These are phyloP conservation scores for Daldinia decipiens DNA, from an alignment of 495 filamentous ascomycete genomes.

Conservation along the genomic window DNA sequence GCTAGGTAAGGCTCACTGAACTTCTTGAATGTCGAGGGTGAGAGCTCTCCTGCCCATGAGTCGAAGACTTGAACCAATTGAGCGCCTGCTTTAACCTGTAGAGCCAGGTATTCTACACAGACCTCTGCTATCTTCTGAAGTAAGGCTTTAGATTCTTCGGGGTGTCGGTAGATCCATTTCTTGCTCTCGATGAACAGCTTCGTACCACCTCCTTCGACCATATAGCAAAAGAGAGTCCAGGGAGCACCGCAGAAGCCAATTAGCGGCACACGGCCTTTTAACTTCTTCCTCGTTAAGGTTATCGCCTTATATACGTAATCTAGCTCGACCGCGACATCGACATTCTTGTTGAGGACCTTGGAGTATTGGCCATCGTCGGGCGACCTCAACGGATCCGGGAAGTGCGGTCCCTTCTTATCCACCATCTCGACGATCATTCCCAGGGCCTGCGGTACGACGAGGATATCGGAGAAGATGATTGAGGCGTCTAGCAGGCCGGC, in stretches of 20 bases:
- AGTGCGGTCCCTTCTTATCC: constrained; percentile 93
- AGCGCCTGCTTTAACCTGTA: constrained; percentile 91
- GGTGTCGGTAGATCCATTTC: constrained; percentile 94
- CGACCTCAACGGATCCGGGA: constrained; percentile 81
- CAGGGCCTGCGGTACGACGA: constrained; percentile 97
- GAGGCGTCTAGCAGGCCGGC: constrained; percentile 92
- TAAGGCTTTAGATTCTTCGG: constrained; percentile 78
- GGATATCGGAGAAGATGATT: constrained; percentile 98
- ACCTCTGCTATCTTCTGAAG: constrained; percentile 91
- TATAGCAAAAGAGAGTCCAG: constrained; percentile 97
- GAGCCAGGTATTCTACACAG: constrained; percentile 91
- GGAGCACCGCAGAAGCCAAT: constrained; percentile 98
- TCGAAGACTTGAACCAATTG: constrained; percentile 98
- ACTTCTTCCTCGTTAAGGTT: constrained; percentile 86
- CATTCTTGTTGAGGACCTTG: constrained; percentile 76
- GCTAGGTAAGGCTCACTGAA: constrained; percentile 88
- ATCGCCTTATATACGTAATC: constrained; percentile 97
- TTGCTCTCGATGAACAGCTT: constrained; percentile 92
- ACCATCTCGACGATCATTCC: constrained; percentile 98
- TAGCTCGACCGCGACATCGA: constrained; percentile 84
- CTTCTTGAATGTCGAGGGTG: constrained; percentile 79
- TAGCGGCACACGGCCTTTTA: constrained; percentile 86
- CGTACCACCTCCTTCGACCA: constrained; percentile 96
- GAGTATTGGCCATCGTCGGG: constrained; percentile 84
- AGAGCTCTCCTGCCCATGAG: constrained; percentile 95